Conservation (phyloP, 2,329 filamentous ascomycete genomes). For the Diaporthe eres region DNA sequence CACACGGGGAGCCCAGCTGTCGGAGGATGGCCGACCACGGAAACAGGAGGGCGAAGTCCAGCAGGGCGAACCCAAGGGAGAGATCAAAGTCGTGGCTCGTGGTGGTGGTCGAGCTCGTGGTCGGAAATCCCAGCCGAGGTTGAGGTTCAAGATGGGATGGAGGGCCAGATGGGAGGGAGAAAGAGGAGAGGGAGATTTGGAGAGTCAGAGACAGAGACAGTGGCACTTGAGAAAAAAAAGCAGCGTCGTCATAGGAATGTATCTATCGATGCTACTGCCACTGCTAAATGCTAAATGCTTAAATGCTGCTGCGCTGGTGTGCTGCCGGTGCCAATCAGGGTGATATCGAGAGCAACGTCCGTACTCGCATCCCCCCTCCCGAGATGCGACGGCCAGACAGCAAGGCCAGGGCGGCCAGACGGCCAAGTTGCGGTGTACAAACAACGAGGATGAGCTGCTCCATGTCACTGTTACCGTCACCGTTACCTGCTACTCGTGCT, state of each 20-base stretch:
- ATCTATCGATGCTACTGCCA: neutral
- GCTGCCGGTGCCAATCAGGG: constrained; percentile 14
- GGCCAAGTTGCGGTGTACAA: constrained; percentile 30
- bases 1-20: constrained; percentile 13
- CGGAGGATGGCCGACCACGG: constrained; percentile 26
- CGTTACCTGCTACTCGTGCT: neutral
- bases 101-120: neutral
- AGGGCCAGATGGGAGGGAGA: neutral
- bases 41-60: neutral
- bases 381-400: constrained; percentile 21
- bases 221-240: neutral
- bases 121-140: neutral
- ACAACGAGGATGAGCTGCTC: neutral
- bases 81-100: neutral
- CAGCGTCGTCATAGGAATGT: constrained; percentile 34
- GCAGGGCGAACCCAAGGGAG: neutral
- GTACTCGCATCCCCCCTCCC: neutral
- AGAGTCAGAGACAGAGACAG: neutral
- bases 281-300: neutral
- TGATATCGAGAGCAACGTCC: constrained; percentile 9
- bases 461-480: neutral
- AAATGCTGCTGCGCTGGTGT: neutral
- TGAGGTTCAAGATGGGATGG: neutral
- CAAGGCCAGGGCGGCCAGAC: neutral
- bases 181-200: neutral